Evolutionary conservation across 139 green algal genomes (phyloP), one percentile per base, ranked within the genome.

Genomic region (Chlamydomonas schloesseri): DNA sequence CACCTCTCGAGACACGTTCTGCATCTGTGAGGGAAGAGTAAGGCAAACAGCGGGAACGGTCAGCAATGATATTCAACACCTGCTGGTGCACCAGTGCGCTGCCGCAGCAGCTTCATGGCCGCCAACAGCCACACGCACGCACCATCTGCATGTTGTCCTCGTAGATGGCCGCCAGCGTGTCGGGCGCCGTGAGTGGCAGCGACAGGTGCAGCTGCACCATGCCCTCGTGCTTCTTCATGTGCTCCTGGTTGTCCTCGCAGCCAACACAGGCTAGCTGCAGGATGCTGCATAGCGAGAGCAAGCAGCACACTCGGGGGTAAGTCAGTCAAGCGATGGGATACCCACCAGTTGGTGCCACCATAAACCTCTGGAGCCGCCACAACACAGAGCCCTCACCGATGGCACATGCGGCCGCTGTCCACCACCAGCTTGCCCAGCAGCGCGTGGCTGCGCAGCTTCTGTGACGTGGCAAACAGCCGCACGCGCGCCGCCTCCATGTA

Each of bases 131-230:
- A 50, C 8, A 50, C 8, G 42, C 42, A 8, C 42, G 42, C 42
- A 50, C 42, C 42, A 50, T 50, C 42, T 50, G 42, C 86, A 90
- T 90, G 86, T 90, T 90, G 71, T 87, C 67, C 60, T 88, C 86
- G 72, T 88, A 90, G 34, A 90, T 90, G 55, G 78, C 70, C 0
- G 86, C 86, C 65, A 90, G 62, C 26, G 86, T 90, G 79, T 90
- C 86, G 36, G 86, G 78, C 13, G 73, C 86, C 23, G 84, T 88
- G 9, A 90, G 42, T 3, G 53, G 71, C 20, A 9, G 20, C 10
- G 78, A 69, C 26, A 90, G 71, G 71, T 90, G 86, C 9, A 21
- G 28, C 81, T 77, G 81, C 31, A 90, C 55, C 47, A 82, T 62
- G 79, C 20, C 55, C 29, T 37, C 46, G 71, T 78, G 60, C 26